Percentiles rank a stretch among this genome's conserved stretches.
phyloP scores from a whole-genome alignment of 768 basidiomycete genomes.

The Multifurca ochricompacta region DNA sequence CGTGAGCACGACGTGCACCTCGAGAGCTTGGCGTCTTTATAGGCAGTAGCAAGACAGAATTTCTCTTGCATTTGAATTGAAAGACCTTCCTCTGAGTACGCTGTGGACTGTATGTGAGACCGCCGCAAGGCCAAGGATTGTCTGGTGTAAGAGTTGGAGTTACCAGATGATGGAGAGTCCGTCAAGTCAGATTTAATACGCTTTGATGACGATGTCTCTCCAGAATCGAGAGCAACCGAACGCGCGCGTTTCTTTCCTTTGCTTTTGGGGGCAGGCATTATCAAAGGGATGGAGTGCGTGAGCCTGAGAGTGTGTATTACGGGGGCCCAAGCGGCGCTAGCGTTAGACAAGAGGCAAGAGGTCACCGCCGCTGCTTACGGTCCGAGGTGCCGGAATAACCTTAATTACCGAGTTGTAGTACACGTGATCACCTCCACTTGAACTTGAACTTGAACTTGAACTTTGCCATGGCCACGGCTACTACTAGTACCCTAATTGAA shows the following conservation, averaged over 20 bases:
- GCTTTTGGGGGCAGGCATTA: constrained; percentile 12
- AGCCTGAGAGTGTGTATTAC: constrained; percentile 2
- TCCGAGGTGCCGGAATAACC: no score
- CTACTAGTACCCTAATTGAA: constrained; percentile 23
- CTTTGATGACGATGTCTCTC: constrained; percentile 13
- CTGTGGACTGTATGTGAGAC: constrained; percentile 3
- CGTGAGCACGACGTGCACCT: constrained; percentile 78
- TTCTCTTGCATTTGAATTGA: constrained; percentile 13
- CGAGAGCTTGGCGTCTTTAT: constrained; percentile 41
- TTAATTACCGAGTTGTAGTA: background rate
- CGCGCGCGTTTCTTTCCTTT: constrained; percentile 13
- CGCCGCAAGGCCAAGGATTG: constrained; percentile 2
- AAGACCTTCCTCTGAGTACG: background rate
- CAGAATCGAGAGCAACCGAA: constrained; percentile 1
- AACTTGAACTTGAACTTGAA: background rate
- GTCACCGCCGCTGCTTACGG: background rate
- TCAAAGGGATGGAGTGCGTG: background rate
- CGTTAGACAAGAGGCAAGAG: no score
- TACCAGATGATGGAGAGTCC: constrained; percentile 4
- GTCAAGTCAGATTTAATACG: constrained; percentile 13
- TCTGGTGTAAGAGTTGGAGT: background rate
- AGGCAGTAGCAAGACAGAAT: constrained; percentile 15
- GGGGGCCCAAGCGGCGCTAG: background rate
- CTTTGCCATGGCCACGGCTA: background rate
- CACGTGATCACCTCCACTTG: background rate